These are phyloP conservation scores for Diutina siamensis DNA, from an alignment of 1,139 yeast species.

Conservation along the genomic window DNA sequence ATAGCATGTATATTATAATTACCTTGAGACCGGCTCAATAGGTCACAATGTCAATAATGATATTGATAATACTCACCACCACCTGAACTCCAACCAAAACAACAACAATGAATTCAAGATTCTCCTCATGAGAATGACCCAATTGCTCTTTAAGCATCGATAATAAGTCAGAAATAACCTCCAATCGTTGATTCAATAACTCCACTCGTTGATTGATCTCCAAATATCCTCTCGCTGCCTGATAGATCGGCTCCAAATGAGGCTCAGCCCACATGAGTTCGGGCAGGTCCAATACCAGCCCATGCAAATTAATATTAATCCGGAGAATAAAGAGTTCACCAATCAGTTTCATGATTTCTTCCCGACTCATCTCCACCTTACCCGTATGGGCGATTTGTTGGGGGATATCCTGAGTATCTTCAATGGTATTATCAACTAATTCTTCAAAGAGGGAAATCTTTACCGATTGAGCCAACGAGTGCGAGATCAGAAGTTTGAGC, in stretches of 20 bases:
- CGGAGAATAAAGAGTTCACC: conserved; percentile 89
- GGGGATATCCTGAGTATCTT: conserved; percentile 93
- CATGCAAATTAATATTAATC: conserved; percentile 85
- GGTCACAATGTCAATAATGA: conserved; percentile 28
- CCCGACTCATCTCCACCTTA: conserved; percentile 87
- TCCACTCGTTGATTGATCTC: conserved; percentile 92
- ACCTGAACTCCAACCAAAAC: conserved; percentile 91
- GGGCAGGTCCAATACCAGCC: conserved; percentile 90
- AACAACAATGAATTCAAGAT: conserved; percentile 83
- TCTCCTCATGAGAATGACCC: conserved; percentile 87
- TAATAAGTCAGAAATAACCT: conserved; percentile 82
- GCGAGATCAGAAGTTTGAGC: conserved; percentile 81
- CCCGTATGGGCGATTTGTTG: conserved; percentile 92
- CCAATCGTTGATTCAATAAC: conserved; percentile 77
- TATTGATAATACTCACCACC: conserved; percentile 72
- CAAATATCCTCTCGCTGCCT: conserved; percentile 87
- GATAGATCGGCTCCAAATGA: conserved; percentile 91
- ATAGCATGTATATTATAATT: too few relatives aligned
- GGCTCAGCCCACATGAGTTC: conserved; percentile 99
- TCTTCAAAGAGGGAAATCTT: conserved; percentile 92
- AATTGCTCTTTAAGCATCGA: conserved; percentile 96
- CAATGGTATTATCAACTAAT: conserved; percentile 88
- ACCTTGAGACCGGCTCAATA: conserved; percentile 6
- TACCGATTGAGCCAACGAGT: conserved; percentile 86
- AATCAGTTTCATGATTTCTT: conserved; percentile 90